Conservation (phyloP, 1,139 yeast species). For the Kodamaea fungicola region DNA sequence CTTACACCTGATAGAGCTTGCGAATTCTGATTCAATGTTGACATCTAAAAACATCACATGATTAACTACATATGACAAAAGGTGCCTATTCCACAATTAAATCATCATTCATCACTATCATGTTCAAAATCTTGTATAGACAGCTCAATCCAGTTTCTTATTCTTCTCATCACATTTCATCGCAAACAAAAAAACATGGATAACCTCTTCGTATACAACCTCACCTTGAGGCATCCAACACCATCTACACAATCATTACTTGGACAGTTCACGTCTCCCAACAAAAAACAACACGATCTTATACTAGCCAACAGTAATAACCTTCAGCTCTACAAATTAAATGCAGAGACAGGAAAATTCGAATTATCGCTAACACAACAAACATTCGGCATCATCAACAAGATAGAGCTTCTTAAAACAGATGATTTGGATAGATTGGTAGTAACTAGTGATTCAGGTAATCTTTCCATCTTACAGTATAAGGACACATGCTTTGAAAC, state of each 20-base stretch:
- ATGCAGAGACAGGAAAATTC: conserved; percentile 56
- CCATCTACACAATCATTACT: conserved; percentile 51
- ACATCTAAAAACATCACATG: no score
- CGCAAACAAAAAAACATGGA: conserved; percentile 1
- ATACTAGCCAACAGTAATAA: conserved; percentile 55
- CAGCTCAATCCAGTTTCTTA: no score
- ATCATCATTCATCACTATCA: no score
- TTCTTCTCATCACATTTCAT: no score
- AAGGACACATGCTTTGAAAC: conserved; percentile 43
- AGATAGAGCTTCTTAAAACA: conserved; percentile 48
- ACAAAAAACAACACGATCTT: conserved; percentile 51
- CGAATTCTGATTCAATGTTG: no score
- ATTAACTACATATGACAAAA: no score
- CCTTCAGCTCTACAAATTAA: conserved; percentile 51
- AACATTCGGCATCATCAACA: conserved; percentile 58
- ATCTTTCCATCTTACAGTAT: conserved; percentile 55
- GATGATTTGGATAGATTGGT: conserved; percentile 51
- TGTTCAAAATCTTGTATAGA: no score
- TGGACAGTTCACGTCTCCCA: conserved; percentile 58
- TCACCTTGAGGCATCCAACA: conserved; percentile 60
- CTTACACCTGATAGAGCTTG: no score
- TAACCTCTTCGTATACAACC: conserved; percentile 54
- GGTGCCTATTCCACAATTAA: no score
- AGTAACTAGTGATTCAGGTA: conserved; percentile 83
- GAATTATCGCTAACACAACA: conserved; percentile 40